Evolutionary conservation across 352 stramenopile species (phyloP), one percentile per base, ranked within the genome.

Genomic region (Globisporangium paroecandrum): DNA sequence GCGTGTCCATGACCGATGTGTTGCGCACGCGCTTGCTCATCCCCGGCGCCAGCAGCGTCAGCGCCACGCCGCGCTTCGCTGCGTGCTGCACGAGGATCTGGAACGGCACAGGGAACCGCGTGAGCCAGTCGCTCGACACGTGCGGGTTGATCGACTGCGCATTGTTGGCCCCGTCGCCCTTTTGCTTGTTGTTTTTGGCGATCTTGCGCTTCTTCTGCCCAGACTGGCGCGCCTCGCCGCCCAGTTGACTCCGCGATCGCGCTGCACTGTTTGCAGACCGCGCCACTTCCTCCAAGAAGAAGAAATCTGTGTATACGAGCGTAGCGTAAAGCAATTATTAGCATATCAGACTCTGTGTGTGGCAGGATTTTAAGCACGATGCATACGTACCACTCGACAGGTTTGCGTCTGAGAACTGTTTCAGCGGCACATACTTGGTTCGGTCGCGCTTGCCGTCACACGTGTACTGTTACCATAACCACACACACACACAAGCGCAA

Each of bases 391-490:
- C 87, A 51, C 86, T 95, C 20, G 87, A 87, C 8, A 95, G 77
- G 68, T 93, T 81, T 34, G 84, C 78, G 57, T 95, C 84, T 1
- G 78, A 85, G 63, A 95, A 95, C 36, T 82, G 67, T 65, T 93
- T 90, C 25, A 89, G 59, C 29, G 64, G 57, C 41, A 95, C 80
- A 65, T 75, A 95, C 76, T 95, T 92, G 64, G 87, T 93, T 29
- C 85, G 87, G 54, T 95, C 85, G 32, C 87, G 83, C 71, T 94
- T 94, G 55, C 87, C 87, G 61, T 91, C 79, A 73, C 87, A 95
- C 22, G 82, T 73, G 61, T 85, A 89, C 87, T 95, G 58, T 57
- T 25, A n/a, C 6, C 20, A 64, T 38, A 47, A 22, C 29, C 29
- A 54, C 4, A 66, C 13, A 69, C 20, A 4, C 70, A 62, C 25